These are phyloP conservation scores for Coleophoma eucalyptorum DNA, from an alignment of 2,329 filamentous ascomycete species.

Conservation along the genomic window DNA sequence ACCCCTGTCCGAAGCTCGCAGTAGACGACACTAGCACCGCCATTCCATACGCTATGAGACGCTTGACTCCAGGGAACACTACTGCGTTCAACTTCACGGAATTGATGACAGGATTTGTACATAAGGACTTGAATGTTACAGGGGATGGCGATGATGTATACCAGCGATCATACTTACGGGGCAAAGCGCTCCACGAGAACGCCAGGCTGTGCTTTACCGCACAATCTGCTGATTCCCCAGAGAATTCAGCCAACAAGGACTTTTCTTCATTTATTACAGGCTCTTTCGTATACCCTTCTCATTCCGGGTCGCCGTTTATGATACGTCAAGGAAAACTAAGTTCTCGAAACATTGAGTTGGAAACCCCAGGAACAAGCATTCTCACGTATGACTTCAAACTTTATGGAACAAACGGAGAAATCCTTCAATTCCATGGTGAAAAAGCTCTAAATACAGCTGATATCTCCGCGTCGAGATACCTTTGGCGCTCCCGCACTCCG, in stretches of 20 bases:
- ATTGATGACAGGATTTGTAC: conserved; percentile 56
- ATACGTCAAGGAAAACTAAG: conserved; percentile 50
- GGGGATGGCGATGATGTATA: no score
- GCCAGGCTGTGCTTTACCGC: no score
- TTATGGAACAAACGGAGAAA: conserved; percentile 42
- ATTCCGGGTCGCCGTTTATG: no score
- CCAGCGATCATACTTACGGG: no score
- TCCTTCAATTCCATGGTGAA: conserved; percentile 52
- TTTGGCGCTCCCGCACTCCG: conserved; percentile 56
- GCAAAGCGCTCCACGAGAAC: no score
- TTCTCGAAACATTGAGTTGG: conserved; percentile 46
- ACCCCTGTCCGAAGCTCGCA: conserved; percentile 27
- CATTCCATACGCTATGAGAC: background rate
- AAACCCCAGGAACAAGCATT: conserved; percentile 49
- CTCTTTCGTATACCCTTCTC: no score
- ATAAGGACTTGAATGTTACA: conserved; percentile 36
- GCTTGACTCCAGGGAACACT: conserved; percentile 22
- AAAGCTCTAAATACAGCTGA: conserved; percentile 56
- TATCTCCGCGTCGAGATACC: conserved; percentile 45
- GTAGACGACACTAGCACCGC: no score
- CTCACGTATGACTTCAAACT: conserved; percentile 56
- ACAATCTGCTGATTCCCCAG: no score
- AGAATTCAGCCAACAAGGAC: conserved; percentile 40
- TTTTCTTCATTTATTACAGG: no score
- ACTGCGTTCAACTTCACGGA: conserved; percentile 54